Evolutionary conservation across 306 rosid genomes (phyloP), one percentile per base, ranked within the genome.

Genomic region (Sindora glabra): DNA sequence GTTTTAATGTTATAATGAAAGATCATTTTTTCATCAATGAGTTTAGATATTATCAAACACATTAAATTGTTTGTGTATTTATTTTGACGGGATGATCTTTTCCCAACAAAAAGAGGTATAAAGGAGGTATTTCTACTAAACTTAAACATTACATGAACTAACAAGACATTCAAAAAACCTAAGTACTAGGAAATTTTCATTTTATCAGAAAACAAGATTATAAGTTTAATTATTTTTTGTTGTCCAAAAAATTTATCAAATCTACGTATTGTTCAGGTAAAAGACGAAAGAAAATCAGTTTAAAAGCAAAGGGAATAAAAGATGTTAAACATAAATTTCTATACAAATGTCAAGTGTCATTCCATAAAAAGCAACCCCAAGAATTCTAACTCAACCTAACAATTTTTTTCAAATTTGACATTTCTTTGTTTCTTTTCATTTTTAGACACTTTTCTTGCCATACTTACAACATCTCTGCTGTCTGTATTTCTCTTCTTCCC

Each of bases 391-490:
- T 27, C 6, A 15, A 53, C 26, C 26, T 30, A 30, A 16, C 30
- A 3, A 27, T 15, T 6, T 49, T 11, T 26, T 1, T 23, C 8
- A 48, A 11, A 24, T 48, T 24, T 24, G 2, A 26, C 10, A 24
- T 0, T 3, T 11, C 24, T 22, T 27, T 52, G 18, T 6, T 53
- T 10, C 2, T 16, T 19, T 49, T 25, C 11, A n/a, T n/a, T n/a
- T n/a, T n/a, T n/a, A n/a, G n/a, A n/a, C n/a, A n/a, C n/a, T 8
- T 44, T 33, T 44, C 11, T 18, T 9, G 9, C 5, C 15, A 39
- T 16, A 71, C 89, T 73, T 66, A 78, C 87, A 61, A 81, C 77
- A 61, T 71, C 69, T 48, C 74, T 87, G 48, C 67, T 75, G 60
- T 62, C 76, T 18, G 63, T 67, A 19, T 67, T 70, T 57, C 52